Conservation (phyloP, 2,329 filamentous ascomycete species). For the Tolypocladium ovalisporum region DNA sequence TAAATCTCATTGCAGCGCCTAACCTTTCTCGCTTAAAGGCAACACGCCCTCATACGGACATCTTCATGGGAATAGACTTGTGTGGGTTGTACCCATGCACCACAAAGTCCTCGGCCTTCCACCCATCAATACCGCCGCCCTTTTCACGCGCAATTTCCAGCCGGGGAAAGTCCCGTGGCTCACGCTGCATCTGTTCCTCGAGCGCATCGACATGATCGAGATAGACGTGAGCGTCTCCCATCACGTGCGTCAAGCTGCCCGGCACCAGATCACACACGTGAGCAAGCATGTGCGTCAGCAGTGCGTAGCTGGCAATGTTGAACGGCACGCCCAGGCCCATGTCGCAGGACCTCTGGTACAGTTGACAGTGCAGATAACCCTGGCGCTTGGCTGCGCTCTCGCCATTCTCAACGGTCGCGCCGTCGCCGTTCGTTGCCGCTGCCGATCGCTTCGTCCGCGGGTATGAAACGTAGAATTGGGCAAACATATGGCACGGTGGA, state of each 20-base stretch:
- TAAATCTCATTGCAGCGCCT: neutral
- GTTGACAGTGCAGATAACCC: conserved; percentile 71
- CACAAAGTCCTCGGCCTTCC: conserved; percentile 79
- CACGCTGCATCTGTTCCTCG: conserved; percentile 65
- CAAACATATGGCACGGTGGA: conserved; percentile 95
- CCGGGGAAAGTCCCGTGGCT: conserved; percentile 71
- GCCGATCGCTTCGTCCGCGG: conserved; percentile 26
- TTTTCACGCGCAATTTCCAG: conserved; percentile 60
- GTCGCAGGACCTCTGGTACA: conserved; percentile 92
- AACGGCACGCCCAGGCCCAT: conserved; percentile 97
- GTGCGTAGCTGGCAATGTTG: conserved; percentile 91
- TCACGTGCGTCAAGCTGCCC: conserved; percentile 82
- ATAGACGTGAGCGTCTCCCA: conserved; percentile 98
- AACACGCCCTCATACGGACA: conserved; percentile 59
- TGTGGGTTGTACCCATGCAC: conserved; percentile 84
- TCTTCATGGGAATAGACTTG: conserved; percentile 93
- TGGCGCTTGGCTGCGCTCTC: conserved; percentile 29
- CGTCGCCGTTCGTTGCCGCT: conserved; percentile 1
- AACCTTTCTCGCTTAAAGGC: too few relatives aligned
- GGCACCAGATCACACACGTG: conserved; percentile 76
- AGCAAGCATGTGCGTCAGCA: conserved; percentile 91
- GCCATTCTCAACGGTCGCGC: conserved; percentile 8
- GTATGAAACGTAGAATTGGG: conserved; percentile 86
- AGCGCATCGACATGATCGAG: conserved; percentile 85
- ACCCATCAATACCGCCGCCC: conserved; percentile 75